phyloP scores from a whole-genome alignment of 2,329 filamentous ascomycete genomes.

The Fusarium chlamydosporum region DNA sequence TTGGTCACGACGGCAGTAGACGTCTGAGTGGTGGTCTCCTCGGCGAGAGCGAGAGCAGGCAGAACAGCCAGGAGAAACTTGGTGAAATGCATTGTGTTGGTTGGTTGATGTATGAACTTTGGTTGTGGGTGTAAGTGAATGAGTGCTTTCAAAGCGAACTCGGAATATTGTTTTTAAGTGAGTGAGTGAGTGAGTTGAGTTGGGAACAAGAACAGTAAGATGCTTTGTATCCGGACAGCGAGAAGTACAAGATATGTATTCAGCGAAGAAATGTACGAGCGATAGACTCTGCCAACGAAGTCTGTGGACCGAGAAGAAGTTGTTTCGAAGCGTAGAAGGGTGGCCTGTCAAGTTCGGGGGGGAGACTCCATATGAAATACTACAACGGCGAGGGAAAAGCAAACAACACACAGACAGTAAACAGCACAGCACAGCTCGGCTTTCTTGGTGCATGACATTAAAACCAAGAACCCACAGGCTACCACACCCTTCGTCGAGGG shows the following conservation, averaged over 20 bases:
- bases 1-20: conserved; percentile 66
- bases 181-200: conserved; percentile 43
- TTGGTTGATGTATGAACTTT: conserved; percentile 25
- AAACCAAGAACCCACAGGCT: conserved; percentile 13
- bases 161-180: conserved; percentile 41
- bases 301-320: conserved; percentile 51
- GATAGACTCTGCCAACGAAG: conserved; percentile 72
- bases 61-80: conserved; percentile 65
- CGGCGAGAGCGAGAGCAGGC: conserved; percentile 67
- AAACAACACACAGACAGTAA: conserved; percentile 37
- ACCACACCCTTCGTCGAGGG: conserved; percentile 27
- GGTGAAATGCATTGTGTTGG: conserved; percentile 57
- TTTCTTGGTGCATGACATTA: conserved; percentile 17
- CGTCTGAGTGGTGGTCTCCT: conserved; percentile 62
- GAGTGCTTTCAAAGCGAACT: conserved; percentile 47
- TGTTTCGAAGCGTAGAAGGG: conserved; percentile 45
- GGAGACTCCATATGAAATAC: conserved; percentile 47
- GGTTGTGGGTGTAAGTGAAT: conserved; percentile 27
- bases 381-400: conserved; percentile 28
- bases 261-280: conserved; percentile 47
- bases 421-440: conserved; percentile 30
- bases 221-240: conserved; percentile 51
- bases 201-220: conserved; percentile 37
- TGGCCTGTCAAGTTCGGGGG: conserved; percentile 35
- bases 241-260: conserved; percentile 40